phyloP scores from a whole-genome alignment of 352 stramenopile genomes.

The Pelagophyceae sp. region DNA sequence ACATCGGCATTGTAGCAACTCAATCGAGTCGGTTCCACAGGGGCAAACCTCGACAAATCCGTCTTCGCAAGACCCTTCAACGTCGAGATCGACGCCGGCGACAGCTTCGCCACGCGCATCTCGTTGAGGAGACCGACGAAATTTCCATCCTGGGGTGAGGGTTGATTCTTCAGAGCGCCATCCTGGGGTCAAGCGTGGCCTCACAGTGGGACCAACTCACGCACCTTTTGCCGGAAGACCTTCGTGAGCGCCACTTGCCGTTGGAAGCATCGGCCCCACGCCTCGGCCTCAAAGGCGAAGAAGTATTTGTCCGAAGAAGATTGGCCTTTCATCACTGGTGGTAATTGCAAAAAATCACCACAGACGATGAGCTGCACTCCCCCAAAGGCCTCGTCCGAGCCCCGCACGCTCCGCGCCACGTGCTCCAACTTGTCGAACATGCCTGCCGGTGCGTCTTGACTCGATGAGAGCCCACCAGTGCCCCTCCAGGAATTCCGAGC shows the following conservation, averaged over 20 bases:
- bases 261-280: slow-evolving; percentile 29
- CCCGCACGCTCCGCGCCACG: slow-evolving; percentile 57
- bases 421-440: slow-evolving; percentile 76
- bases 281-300: slow-evolving; percentile 57
- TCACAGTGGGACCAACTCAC: too few species aligned
- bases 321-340: too few species aligned
- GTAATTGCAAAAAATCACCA: slow-evolving; percentile 85
- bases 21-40: slow-evolving; percentile 45
- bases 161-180: too few species aligned
- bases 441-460: too few species aligned
- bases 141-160: slow-evolving; percentile 35
- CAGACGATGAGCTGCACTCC: slow-evolving; percentile 79
- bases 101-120: slow-evolving; percentile 48
- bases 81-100: background rate
- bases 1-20: slow-evolving; percentile 61
- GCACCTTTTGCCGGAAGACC: slow-evolving; percentile 70
- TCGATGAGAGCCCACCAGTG: too few species aligned
- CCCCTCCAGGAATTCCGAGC: too few species aligned
- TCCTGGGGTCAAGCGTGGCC: too few species aligned
- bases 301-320: too few species aligned
- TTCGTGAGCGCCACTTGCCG: slow-evolving; percentile 44
- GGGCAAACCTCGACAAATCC: background rate
- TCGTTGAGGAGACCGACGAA: slow-evolving; percentile 63
- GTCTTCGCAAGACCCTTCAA: background rate
- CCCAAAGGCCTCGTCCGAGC: slow-evolving; percentile 48